phyloP scores from a whole-genome alignment of 768 basidiomycete genomes.

The Collybia nuda region DNA sequence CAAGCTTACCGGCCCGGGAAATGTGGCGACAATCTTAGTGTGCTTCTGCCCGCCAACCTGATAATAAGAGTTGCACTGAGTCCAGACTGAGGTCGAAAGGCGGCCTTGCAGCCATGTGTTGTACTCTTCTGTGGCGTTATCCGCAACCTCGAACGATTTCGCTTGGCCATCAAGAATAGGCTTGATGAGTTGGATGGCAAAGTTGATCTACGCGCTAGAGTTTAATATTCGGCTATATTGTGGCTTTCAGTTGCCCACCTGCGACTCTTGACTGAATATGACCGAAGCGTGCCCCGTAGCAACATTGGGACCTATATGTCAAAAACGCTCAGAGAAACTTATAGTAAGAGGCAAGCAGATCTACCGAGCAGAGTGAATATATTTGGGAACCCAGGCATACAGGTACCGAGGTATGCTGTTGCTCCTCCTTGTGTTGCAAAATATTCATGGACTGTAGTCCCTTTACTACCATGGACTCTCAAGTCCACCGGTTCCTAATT shows the following conservation, averaged over 20 bases:
- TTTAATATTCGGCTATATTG: too few species aligned
- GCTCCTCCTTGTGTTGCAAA: slow-evolving; percentile 47
- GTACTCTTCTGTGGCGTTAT: slow-evolving; percentile 46
- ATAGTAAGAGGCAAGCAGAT: neutral
- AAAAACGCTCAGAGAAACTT: neutral
- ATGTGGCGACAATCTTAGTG: slow-evolving; percentile 46
- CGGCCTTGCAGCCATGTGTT: slow-evolving; percentile 51
- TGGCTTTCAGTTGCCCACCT: slow-evolving; percentile 31
- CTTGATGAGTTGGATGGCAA: slow-evolving; percentile 48
- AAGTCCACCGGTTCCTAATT: slow-evolving; percentile 36
- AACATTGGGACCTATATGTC: slow-evolving; percentile 49
- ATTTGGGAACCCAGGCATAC: slow-evolving; percentile 58
- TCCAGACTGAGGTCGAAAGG: slow-evolving; percentile 49
- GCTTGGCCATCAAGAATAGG: slow-evolving; percentile 49
- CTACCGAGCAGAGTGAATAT: slow-evolving; percentile 47
- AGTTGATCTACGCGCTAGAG: slow-evolving; percentile 38
- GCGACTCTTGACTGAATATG: slow-evolving; percentile 54
- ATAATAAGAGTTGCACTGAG: slow-evolving; percentile 56
- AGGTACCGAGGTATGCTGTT: slow-evolving; percentile 52
- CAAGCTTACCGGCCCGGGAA: slow-evolving; percentile 51
- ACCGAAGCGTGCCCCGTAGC: slow-evolving; percentile 59
- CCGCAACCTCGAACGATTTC: slow-evolving; percentile 48
- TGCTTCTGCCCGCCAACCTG: slow-evolving; percentile 31
- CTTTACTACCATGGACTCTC: slow-evolving; percentile 41
- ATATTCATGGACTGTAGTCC: slow-evolving; percentile 42